Base-by-base conservation (phyloP, 2,329 filamentous ascomycete genomes). In the Verticillium zaregamsianum region DNA sequence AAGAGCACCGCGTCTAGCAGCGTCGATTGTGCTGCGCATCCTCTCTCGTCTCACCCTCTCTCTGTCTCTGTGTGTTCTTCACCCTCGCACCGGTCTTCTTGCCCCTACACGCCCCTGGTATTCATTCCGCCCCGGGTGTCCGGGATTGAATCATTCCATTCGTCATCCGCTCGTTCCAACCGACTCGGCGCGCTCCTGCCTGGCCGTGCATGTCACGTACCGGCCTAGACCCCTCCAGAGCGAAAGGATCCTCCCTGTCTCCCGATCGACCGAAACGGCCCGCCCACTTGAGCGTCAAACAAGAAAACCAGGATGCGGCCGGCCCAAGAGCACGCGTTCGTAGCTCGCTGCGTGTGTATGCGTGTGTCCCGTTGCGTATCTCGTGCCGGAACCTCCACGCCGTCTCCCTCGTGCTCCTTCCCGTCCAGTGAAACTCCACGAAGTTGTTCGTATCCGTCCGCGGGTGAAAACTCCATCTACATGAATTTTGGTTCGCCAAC, bases 381-480 rank as follows among this genome's bases (percentile, higher is more conserved):
- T 52, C 45, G 45, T 52, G 12, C 45, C 45, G 45, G 45, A 14
- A 25, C 45, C 45, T 52, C 45, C n/a, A 52, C n/a, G 20, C 45
- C 45, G 20, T 52, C 45, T 20, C 20, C 45, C 9, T 31, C 54
- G 54, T 32, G 14, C n/a, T 55, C 15, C 25, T 12, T 45, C 37
- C 20, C 14, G 14, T 25, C 58, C 45, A 45, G 20, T 59, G 40
- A 37, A 60, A 60, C 49, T 40, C 54, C 52, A 28, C 56, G 25
- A 37, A 37, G 31, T 17, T 12, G 28, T 60, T 37, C 62, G 60
- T 57, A 52, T 63, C 59, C 64, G 64, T 54, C 49, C 28, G 33
- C 55, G 59, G 64, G 61, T n/a, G 31, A 54, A 63, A 66, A 66
- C 63, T 66, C 64, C 61, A 61, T 66, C 64, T 65, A 66, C 64